Evolutionary conservation across 176 grass and related monocot species (phyloP).

Genomic region (Echinochloa phyllopogon): DNA sequence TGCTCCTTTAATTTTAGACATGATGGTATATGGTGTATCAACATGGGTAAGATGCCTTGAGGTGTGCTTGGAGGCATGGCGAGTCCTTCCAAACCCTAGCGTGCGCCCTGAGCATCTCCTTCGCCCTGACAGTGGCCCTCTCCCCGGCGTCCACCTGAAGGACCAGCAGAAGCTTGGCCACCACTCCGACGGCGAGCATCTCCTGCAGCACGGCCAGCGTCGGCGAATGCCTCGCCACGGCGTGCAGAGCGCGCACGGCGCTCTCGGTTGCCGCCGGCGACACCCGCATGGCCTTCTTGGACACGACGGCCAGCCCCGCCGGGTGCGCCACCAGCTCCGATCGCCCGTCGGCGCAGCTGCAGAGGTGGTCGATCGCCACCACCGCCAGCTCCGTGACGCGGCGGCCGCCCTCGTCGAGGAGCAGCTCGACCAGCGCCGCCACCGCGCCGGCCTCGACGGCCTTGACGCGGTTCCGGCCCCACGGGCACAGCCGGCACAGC

Average conservation of each 20-base stretch:
- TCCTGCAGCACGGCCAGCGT: slow-evolving; percentile 63
- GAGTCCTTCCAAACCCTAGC: slow-evolving; percentile 85
- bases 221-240: slow-evolving; percentile 56
- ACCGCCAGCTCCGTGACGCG: slow-evolving; percentile 56
- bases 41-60: slow-evolving; percentile 57
- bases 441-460: slow-evolving; percentile 67
- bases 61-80: slow-evolving; percentile 58
- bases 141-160: slow-evolving; percentile 54
- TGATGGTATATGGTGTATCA: neutral
- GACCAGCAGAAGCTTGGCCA: slow-evolving; percentile 66
- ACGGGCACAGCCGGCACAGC: slow-evolving; percentile 48
- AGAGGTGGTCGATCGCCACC: slow-evolving; percentile 68
- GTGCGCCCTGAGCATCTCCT: slow-evolving; percentile 71
- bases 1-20: slow-evolving; percentile 17
- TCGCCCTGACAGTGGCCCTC: slow-evolving; percentile 54
- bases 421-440: slow-evolving; percentile 57
- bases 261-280: slow-evolving; percentile 49
- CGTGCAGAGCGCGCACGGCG: slow-evolving; percentile 65
- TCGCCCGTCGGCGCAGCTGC: slow-evolving; percentile 77
- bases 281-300: slow-evolving; percentile 74
- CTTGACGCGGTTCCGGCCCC: slow-evolving; percentile 66
- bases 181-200: slow-evolving; percentile 76
- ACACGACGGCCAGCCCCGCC: slow-evolving; percentile 72
- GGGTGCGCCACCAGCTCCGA: slow-evolving; percentile 64
- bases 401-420: slow-evolving; percentile 52